Evolutionary conservation across 1,284 basidiomycete genomes (phyloP).

Genomic region (Violaceomyces palustris): DNA sequence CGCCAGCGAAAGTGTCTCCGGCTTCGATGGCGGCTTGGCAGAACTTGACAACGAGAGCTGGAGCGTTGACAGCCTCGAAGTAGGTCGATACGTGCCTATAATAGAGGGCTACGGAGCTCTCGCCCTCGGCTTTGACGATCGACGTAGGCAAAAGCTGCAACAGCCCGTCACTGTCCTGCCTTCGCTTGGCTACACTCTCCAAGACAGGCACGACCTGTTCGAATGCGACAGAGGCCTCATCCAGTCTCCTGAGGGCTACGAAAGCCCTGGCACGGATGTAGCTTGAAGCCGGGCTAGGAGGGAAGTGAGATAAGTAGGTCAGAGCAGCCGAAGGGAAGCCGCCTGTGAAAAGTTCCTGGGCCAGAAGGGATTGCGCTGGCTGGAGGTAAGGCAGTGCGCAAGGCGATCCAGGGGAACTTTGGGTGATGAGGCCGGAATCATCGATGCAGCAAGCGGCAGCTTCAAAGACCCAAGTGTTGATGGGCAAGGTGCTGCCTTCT

Average conservation of each 20-base stretch:
- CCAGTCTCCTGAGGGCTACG: constrained; percentile 18
- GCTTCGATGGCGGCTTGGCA: constrained; percentile 31
- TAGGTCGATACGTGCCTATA: constrained; percentile 26
- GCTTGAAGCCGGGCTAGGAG: constrained; percentile 14
- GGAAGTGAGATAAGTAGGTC: constrained; percentile 15
- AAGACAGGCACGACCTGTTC: constrained; percentile 23
- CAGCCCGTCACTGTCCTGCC: constrained; percentile 12
- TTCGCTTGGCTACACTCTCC: constrained; percentile 1
- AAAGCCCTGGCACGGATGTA: constrained; percentile 26
- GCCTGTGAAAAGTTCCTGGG: constrained; percentile 13
- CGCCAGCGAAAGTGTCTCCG: constrained; percentile 15
- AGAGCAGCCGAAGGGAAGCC: constrained; percentile 23
- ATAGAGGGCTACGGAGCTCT: constrained; percentile 16
- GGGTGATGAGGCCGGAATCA: too few species aligned
- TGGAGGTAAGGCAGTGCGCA: constrained; percentile 13
- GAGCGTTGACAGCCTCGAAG: constrained; percentile 29
- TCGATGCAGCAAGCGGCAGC: too few species aligned
- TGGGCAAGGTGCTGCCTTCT: too few species aligned
- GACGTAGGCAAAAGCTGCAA: constrained; percentile 18
- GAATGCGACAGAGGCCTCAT: constrained; percentile 18
- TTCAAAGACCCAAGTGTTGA: too few species aligned
- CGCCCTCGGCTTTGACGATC: constrained; percentile 6
- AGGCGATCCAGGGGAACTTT: not conserved
- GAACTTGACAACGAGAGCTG: constrained; percentile 20
- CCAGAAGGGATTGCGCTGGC: constrained; percentile 12